Evolutionary conservation across 495 filamentous ascomycete genomes (phyloP).

Genomic region (Penicillium ochrochloron): DNA sequence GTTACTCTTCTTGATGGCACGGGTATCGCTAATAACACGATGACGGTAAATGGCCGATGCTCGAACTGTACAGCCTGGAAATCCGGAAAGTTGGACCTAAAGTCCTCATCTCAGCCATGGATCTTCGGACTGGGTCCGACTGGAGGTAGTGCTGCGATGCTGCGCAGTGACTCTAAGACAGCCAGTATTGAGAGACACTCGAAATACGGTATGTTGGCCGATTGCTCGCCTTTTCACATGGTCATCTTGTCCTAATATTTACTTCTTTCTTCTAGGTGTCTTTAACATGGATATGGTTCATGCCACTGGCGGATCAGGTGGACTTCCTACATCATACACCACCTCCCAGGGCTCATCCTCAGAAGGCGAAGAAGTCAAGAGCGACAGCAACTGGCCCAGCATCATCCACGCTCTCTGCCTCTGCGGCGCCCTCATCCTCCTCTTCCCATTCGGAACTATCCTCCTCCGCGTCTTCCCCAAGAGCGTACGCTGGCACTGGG

Average conservation of each 20-base stretch:
- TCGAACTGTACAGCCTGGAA: conserved; percentile 52
- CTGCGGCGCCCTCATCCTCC: conserved; percentile 53
- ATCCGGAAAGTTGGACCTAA: conserved; percentile 41
- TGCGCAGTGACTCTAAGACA: conserved; percentile 44
- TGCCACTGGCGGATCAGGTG: conserved; percentile 47
- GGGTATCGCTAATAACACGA: conserved; percentile 44
- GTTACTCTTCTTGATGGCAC: conserved; percentile 48
- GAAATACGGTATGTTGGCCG: conserved; percentile 36
- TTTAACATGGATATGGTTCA: conserved; percentile 58
- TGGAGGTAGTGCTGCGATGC: conserved; percentile 19
- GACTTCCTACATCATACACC: conserved; percentile 30
- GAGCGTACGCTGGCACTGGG: conserved; percentile 53
- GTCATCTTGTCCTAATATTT: not conserved
- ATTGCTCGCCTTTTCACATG: not conserved
- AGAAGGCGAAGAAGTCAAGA: conserved; percentile 16
- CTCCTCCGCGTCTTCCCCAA: conserved; percentile 49
- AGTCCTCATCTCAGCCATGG: conserved; percentile 46
- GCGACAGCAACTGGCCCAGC: conserved; percentile 39
- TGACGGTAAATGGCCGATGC: conserved; percentile 54
- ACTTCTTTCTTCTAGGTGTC: conserved; percentile 34
- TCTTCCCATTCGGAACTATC: conserved; percentile 60
- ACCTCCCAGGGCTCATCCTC: conserved; percentile 28
- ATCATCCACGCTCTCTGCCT: conserved; percentile 57
- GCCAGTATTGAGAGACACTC: conserved; percentile 57
- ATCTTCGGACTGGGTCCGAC: conserved; percentile 61